A percentile compares a stretch with the other conserved stretches of the same genome.
Conservation (phyloP, 257 asterid genomes). For the Nicotiana benthamiana region DNA sequence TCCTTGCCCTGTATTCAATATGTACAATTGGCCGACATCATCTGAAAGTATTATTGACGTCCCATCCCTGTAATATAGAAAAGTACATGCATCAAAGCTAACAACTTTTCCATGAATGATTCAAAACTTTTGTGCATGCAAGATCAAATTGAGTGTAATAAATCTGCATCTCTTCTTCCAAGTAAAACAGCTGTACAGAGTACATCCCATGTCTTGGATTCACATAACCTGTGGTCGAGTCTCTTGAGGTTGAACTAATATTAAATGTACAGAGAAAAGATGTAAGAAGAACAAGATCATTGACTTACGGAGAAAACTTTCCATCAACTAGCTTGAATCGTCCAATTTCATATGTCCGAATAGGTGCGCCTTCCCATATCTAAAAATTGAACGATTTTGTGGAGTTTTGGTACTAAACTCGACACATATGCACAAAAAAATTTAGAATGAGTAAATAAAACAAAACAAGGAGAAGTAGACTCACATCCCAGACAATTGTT, state of each 20-base stretch:
- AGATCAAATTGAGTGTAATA: background rate
- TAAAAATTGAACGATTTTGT: conserved; percentile 19
- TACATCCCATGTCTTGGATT: background rate
- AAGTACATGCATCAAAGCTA: background rate
- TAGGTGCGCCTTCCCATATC: conserved; percentile 97
- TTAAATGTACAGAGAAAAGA: background rate
- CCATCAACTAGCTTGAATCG: conserved; percentile 91
- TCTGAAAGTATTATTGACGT: conserved; percentile 95
- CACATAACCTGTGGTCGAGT: background rate
- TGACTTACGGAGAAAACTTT: conserved; percentile 94
- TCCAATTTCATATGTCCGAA: conserved; percentile 75
- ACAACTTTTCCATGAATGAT: conserved; percentile 13
- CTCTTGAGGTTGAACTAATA: background rate
- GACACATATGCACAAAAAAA: conserved; percentile 4
- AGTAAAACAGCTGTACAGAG: background rate
- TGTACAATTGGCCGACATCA: conserved; percentile 86
- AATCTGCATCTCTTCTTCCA: background rate
- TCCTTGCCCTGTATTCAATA: conserved; percentile 90
- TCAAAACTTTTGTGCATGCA: conserved; percentile 8
- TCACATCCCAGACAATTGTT: conserved; percentile 98
- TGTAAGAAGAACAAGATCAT: conserved; percentile 9
- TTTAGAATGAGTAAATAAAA: background rate
- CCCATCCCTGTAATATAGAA: conserved; percentile 66
- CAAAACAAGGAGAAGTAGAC: conserved; percentile 13
- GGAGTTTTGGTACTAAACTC: background rate